Base-by-base conservation (phyloP, 2,329 filamentous ascomycete genomes). In the Colletotrichum gigasporum region DNA sequence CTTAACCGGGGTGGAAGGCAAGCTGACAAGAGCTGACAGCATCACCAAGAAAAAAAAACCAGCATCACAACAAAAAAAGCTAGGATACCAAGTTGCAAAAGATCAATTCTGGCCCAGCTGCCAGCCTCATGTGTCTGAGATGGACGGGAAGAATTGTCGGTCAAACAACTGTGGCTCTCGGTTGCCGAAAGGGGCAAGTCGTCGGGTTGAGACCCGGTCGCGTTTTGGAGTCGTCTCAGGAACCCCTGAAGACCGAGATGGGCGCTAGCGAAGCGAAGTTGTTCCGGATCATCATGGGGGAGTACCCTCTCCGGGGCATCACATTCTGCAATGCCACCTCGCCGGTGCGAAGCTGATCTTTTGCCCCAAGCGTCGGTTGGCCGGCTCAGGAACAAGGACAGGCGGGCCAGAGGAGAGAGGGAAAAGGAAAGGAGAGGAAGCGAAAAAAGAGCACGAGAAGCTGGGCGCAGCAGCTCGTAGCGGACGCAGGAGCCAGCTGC, bases 201-300 rank as follows among this genome's bases (percentile, higher is more conserved):
- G 14, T 14, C 18, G 32, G 56, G 32, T 30, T 50, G 54, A 64
- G 54, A 66, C 63, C 52, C n/a, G 28, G 39, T 24, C 9, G 39
- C n/a, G 62, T 67, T 67, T 65, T 55, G 61, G 14, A 67, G 44
- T 20, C 44, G 65, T 67, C 61, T 65, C 65, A 67, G 61, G 53
- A 35, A 65, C 55, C 61, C 64, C 54, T 55, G 61, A 22, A 52
- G 61, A 55, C n/a, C n/a, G n/a, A n/a, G 8, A 9, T 5, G 37
- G 28, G 26, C 3, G 14, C 30, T n/a, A n/a, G n/a, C 28, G 53
- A 50, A 35, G 52, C 52, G 52, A 35, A 14, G 9, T 16, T 12
- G 16, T 39, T 32, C 45, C 60, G 53, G 28, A 18, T 34, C 35
- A 18, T 34, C 35, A 35, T 20, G 35, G 42, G n/a, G 34, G 41